These are phyloP conservation scores for Immersiporthe knoxdaviesiana DNA, from an alignment of 2,329 filamentous ascomycete species.

Conservation along the genomic window DNA sequence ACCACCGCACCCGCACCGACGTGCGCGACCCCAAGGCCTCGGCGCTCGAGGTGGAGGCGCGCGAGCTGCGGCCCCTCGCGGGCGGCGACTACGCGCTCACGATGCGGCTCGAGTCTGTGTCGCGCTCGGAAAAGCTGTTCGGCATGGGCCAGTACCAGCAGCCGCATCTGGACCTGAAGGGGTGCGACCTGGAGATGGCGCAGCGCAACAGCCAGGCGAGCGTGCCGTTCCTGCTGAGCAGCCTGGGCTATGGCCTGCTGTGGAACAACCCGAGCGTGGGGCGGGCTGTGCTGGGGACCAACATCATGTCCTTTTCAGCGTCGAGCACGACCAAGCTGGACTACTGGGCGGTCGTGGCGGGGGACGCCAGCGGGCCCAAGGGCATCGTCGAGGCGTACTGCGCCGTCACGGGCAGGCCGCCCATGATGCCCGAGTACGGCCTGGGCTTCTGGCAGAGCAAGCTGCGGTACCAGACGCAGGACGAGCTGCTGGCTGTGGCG, in stretches of 20 bases:
- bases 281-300: constrained; percentile 62
- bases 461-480: constrained; percentile 67
- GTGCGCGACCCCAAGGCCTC: constrained; percentile 61
- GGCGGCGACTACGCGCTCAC: constrained; percentile 61
- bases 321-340: constrained; percentile 61
- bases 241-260: constrained; percentile 63
- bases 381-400: constrained; percentile 62
- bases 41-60: constrained; percentile 58
- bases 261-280: constrained; percentile 70
- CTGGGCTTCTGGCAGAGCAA: constrained; percentile 73
- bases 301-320: constrained; percentile 65
- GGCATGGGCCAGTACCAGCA: constrained; percentile 74
- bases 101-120: constrained; percentile 59
- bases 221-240: constrained; percentile 64
- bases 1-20: constrained; percentile 53
- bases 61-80: constrained; percentile 58
- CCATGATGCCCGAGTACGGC: constrained; percentile 71
- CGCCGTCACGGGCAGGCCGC: constrained; percentile 59
- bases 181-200: constrained; percentile 64
- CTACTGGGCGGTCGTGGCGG: constrained; percentile 63
- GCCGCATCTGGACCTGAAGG: constrained; percentile 64
- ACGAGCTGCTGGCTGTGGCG: constrained; percentile 63
- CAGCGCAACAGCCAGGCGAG: constrained; percentile 70
- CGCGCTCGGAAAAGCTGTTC: constrained; percentile 62
- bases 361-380: constrained; percentile 43